Percentiles rank a stretch among this genome's conserved stretches.
These are phyloP conservation scores for Pulveroboletus sp. DNA, from an alignment of 768 basidiomycete genomes.

Conservation along the genomic window DNA sequence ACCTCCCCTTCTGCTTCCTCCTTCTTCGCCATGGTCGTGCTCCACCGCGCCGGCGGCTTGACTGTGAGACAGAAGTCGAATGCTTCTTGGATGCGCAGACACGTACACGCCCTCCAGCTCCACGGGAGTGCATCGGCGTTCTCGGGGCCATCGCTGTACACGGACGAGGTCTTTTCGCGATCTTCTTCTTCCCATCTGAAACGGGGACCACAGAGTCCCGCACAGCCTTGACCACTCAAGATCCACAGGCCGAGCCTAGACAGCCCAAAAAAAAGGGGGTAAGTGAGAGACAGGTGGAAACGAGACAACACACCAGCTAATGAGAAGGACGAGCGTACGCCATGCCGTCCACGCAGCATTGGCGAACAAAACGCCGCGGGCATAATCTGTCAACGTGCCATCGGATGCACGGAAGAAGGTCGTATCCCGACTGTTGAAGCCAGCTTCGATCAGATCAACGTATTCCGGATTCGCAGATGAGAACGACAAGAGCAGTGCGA, in stretches of 20 bases:
- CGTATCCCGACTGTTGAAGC: conserved; percentile 51
- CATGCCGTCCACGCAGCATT: conserved; percentile 82
- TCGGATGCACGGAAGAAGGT: conserved; percentile 67
- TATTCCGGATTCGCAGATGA: conserved; percentile 45
- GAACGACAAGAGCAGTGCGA: conserved; percentile 69
- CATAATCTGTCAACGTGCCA: conserved; percentile 69
- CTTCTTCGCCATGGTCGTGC: conserved; percentile 31
- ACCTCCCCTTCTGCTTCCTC: conserved; percentile 20
- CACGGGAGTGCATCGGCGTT: conserved; percentile 59
- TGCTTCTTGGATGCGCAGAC: conserved; percentile 67
- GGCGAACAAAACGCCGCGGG: conserved; percentile 71
- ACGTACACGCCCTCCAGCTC: conserved; percentile 73
- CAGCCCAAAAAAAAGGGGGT: not conserved
- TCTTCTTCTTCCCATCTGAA: conserved; percentile 82
- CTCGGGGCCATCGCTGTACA: conserved; percentile 41
- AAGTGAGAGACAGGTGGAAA: not conserved
- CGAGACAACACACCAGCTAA: conserved; percentile 51
- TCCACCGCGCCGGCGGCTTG: conserved; percentile 34
- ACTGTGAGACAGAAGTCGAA: conserved; percentile 73
- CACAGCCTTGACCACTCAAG: conserved; percentile 69
- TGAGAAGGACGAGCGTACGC: conserved; percentile 61
- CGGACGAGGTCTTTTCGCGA: conserved; percentile 51
- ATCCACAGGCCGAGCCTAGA: conserved; percentile 74
- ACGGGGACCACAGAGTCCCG: conserved; percentile 80
- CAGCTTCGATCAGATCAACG: conserved; percentile 44